Evolutionary conservation across 176 grass and related monocot species (phyloP), one percentile per base, ranked within the genome.

Genomic region (Ananas comosus): DNA sequence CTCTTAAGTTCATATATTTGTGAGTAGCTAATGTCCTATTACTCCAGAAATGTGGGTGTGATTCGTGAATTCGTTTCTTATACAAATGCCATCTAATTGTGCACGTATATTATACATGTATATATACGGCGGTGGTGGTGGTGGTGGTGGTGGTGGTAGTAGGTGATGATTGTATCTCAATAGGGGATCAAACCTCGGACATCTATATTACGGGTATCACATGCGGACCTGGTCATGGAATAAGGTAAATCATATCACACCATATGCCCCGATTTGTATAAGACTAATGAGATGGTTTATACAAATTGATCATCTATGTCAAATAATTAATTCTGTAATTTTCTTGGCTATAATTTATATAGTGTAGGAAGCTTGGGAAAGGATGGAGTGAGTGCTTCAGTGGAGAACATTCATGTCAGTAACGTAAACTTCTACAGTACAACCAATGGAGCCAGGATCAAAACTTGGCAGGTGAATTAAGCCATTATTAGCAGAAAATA

Each of bases 121-220:
- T 17, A 23, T 23, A 23, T 23, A n/a, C n/a, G n/a, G 11, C 48
- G 28, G 2, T 13, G 48, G 11, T 28, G 19, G 17, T 1, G 23
- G 18, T 23, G n/a, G 11, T 66, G 28, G 2, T 13, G 48, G 11
- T 28, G 19, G 17, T 1, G 23, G 18, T 23, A 7, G 18, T 49
- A 70, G 68, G 85, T 14, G 88, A 91, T 65, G 84, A 91, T 72
- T 91, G 88, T 69, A 10, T 91, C 67, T 87, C 88, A 65, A 79
- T 91, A 7, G 69, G 71, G 50, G 53, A 74, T 57, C 67, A 70
- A 4, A 76, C 64, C 42, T 58, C 66, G 49, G 81, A 85, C 71
- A 63, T 91, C 53, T 67, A 48, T 56, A 54, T 88, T 19, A 47
- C 7, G 19, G n/a, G 25, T 3, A 74, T 91, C 56, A n/a, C 2